Base-by-base conservation (phyloP, 2,329 filamentous ascomycete genomes). In the Aureobasidium sp. region DNA sequence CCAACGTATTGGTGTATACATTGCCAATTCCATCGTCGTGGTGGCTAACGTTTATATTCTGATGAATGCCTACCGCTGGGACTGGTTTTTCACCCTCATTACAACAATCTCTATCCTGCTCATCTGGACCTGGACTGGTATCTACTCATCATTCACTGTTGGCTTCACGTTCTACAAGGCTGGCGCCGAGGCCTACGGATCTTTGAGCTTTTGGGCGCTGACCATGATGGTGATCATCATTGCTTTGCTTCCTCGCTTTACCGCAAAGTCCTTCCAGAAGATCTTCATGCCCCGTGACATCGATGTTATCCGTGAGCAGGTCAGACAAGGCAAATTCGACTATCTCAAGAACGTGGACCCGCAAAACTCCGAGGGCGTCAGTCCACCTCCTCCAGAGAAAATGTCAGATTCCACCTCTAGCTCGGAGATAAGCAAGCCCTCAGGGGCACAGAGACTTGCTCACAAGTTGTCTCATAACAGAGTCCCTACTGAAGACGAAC, bases 21-120 rank as follows among this genome's bases (percentile, higher is more conserved):
- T 97, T 68, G 91, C 87, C 3, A 90, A 90, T 62, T 89, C 90
- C 15, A 87, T 90, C 7, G 87, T 99, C 63, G 78, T 96, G 67
- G 87, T 90, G 44, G 95, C 96, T 79, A 99, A 99, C 75, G 79
- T 87, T 63, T 99, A 97, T 78, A 90, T 99, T 68, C 80, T 99
- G 66, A 86, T 97, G 78, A 99, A 99, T 76, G 95, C 90, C 0
- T 97, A 96, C 75, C 86, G 93, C 64, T 99, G 94, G 94, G 94
- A 99, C 74, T 99, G 93, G 93, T 81, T 99, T 70, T 95, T 95
- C 77, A 76, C 92, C 25, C 79, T 96, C 63, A 87, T 97, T 65
- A 88, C 95, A 57, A 76, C 77, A 27, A 83, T 97, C 74, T 96
- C 91, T 76, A 88, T 89, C 65, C 74, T 97, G 34, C 84, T 97